Percentiles rank a stretch among this genome's conserved stretches.
phyloP scores from a whole-genome alignment of 2,329 filamentous ascomycete species.

The Torrubiella hemipterigena region DNA sequence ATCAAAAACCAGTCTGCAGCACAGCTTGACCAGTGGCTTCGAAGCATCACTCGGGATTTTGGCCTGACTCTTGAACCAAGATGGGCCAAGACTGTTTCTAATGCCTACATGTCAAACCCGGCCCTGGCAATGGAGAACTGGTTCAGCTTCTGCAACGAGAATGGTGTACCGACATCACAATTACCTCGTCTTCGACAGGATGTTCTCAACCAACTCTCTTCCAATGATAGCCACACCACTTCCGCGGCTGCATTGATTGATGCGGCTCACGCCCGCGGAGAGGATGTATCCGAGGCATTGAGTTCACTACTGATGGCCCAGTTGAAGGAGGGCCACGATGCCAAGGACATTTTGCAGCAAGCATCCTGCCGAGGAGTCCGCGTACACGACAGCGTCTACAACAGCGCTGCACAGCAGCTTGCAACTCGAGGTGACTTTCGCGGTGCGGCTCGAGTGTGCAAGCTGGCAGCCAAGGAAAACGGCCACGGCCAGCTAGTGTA shows the following conservation, averaged over 20 bases:
- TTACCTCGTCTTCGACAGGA: conserved; percentile 36
- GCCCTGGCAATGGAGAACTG: not conserved
- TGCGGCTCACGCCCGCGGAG: conserved; percentile 24
- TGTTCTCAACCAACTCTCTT: conserved; percentile 28
- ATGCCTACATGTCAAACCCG: not conserved
- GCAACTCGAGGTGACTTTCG: conserved; percentile 15
- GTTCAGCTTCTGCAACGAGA: too few relatives aligned
- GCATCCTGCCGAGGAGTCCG: conserved; percentile 14
- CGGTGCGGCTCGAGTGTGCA: conserved; percentile 20
- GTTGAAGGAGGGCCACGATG: conserved; percentile 20
- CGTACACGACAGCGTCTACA: conserved; percentile 23
- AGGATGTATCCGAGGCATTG: conserved; percentile 27
- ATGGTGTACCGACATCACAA: too few relatives aligned
- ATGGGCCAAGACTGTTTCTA: too few relatives aligned
- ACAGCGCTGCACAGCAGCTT: conserved; percentile 20
- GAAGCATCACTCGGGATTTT: too few relatives aligned
- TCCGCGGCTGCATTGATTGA: conserved; percentile 26
- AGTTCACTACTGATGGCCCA: conserved; percentile 25
- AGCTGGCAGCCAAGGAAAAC: conserved; percentile 22
- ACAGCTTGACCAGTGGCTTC: too few relatives aligned
- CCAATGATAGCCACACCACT: conserved; percentile 14
- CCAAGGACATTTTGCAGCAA: conserved; percentile 14
- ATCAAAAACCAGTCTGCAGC: too few relatives aligned
- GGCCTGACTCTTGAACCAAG: too few relatives aligned
- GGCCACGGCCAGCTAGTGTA: conserved; percentile 23